Evolutionary conservation across 345 rosid genomes (phyloP), one percentile per base, ranked within the genome.

Genomic region (Cardamine resedifolia): DNA sequence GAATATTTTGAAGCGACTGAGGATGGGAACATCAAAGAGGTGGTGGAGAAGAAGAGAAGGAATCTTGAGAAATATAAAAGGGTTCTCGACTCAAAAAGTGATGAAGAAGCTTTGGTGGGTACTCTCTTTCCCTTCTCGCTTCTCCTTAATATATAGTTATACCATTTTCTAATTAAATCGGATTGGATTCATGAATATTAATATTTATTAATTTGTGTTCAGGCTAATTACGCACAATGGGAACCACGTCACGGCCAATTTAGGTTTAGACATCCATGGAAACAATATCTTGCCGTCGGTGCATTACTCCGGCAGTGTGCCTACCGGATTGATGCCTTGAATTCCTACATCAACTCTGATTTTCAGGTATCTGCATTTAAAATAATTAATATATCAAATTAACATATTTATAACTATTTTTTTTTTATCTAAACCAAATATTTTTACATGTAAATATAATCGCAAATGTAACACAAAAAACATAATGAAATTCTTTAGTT

Each of bases 231-330:
- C 64, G 97, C 99, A 6, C 86, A 78, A 83, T 95, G 99, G 97
- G 99, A 95, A 79, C 99, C 96, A 3, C 86, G 94, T 84, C 97
- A 95, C 50, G 92, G 97, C 2, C 81, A 81, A 43, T 95, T 90
- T 66, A 91, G 97, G 27, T 78, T 85, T 20, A 81, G 79, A 56
- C 84, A 91, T 58, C 96, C 97, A 11, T 95, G 96, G 99, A 58
- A 72, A 34, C 88, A 86, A 59, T 95, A 91, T 71, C 78, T 85
- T 16, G 39, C 78, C 48, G 79, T 88, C 19, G 93, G 85, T 66
- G 91, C 87, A 39, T 68, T 77, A 68, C 88, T 95, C 27, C 71
- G 90, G 2, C 83, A 83, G 47, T 90, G 91, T 62, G 91, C 93
- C 19, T 85, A 83, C 51, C 38, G 82, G 47, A 79, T 92, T 28